Conservation (phyloP, 139 green algal species). For the Chlorella vulgaris region DNA sequence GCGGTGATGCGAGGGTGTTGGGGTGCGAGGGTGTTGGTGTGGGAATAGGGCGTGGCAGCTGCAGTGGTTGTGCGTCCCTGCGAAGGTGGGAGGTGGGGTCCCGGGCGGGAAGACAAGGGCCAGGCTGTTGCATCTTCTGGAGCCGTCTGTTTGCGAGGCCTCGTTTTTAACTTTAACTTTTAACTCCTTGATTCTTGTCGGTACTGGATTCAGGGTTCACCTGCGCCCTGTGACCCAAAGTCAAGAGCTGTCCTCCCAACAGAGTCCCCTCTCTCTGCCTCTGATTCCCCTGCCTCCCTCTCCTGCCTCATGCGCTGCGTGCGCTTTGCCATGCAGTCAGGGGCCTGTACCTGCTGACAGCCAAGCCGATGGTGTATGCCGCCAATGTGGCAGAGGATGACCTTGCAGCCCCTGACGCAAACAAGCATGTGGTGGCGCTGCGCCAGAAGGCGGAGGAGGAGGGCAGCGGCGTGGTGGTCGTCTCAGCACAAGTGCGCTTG, state of each 20-base stretch:
- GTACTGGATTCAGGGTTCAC: too few species aligned
- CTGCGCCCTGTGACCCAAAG: too few species aligned
- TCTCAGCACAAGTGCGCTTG: conserved; percentile 78
- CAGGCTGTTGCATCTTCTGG: too few species aligned
- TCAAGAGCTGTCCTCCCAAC: too few species aligned
- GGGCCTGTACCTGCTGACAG: conserved; percentile 81
- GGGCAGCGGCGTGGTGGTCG: conserved; percentile 74
- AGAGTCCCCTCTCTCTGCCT: too few species aligned
- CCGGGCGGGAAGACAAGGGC: too few species aligned
- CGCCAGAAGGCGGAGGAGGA: conserved; percentile 66
- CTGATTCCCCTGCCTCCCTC: too few species aligned
- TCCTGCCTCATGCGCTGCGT: neutral
- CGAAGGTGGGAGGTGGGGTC: too few species aligned
- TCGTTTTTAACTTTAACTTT: too few species aligned
- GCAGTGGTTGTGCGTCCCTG: too few species aligned
- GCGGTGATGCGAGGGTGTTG: neutral
- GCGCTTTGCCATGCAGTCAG: conserved; percentile 46
- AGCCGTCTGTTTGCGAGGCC: too few species aligned
- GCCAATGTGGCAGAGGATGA: conserved; percentile 95
- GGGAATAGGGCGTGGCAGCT: neutral
- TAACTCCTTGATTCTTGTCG: too few species aligned
- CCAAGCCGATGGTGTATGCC: conserved; percentile 89
- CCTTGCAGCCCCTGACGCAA: conserved; percentile 78
- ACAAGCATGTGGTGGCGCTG: conserved; percentile 85
- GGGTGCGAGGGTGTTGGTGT: neutral